Evolutionary conservation across 2,329 filamentous ascomycete genomes (phyloP).

Genomic region (Claviceps fusiformis): DNA sequence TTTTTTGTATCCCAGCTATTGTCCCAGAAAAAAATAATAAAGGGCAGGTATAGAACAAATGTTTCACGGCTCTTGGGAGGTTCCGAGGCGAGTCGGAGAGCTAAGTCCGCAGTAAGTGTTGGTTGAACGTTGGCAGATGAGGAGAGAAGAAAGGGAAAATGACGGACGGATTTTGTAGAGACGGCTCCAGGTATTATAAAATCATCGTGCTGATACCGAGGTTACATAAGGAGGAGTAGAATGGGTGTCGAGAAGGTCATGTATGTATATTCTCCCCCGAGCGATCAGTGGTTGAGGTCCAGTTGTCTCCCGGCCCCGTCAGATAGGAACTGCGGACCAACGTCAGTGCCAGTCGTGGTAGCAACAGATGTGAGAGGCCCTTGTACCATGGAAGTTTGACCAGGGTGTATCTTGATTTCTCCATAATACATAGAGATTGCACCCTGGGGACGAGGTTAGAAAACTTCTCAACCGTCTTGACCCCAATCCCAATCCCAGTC

Average conservation of each 20-base stretch:
- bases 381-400: slow-evolving; percentile 1
- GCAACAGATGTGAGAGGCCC: slow-evolving; percentile 1
- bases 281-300: slow-evolving; percentile 1
- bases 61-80: neutral
- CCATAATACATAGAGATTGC: slow-evolving; percentile 4
- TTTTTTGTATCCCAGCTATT: too few species aligned
- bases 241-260: slow-evolving; percentile 10
- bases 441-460: neutral
- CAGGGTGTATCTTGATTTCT: slow-evolving; percentile 5
- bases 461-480: neutral
- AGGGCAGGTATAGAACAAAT: neutral
- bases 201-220: slow-evolving; percentile 2
- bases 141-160: neutral
- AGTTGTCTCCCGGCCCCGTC: neutral
- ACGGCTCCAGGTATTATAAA: neutral
- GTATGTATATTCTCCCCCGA: slow-evolving; percentile 12
- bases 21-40: too few species aligned
- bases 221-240: slow-evolving; percentile 4
- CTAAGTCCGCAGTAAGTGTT: neutral
- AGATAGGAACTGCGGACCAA: slow-evolving; percentile 4
- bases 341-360: neutral
- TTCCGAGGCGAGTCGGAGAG: neutral
- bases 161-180: neutral
- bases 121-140: neutral
- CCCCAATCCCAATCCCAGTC: neutral